Percentiles rank a stretch among this genome's conserved stretches.
Conservation (phyloP, 331 rosid species). For the Arachis monticola region DNA sequence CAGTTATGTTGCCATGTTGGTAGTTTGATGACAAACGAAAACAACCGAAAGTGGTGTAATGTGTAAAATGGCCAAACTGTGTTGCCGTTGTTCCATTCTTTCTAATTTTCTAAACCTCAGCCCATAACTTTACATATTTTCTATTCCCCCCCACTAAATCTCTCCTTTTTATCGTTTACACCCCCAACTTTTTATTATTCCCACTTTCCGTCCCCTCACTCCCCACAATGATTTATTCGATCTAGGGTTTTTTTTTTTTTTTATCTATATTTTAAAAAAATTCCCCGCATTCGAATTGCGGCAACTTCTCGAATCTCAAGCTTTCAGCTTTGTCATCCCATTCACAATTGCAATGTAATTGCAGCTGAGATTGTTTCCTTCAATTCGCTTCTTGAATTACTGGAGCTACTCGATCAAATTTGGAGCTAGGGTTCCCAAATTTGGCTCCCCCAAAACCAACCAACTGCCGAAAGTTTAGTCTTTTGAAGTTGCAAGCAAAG, state of each 20-base stretch:
- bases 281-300: slow-evolving; percentile 3
- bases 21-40: neutral
- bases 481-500: slow-evolving; percentile 36
- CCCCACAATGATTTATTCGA: neutral
- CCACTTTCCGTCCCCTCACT: neutral
- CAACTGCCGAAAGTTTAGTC: slow-evolving; percentile 33
- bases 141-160: slow-evolving; percentile 4
- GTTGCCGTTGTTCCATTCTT: slow-evolving; percentile 25
- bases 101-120: slow-evolving; percentile 32
- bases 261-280: neutral
- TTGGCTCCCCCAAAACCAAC: slow-evolving; percentile 43
- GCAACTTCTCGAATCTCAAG: slow-evolving; percentile 5
- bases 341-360: neutral
- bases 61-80: slow-evolving; percentile 42
- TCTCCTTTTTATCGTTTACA: neutral
- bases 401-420: slow-evolving; percentile 33
- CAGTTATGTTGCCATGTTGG: neutral
- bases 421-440: slow-evolving; percentile 33
- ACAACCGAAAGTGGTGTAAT: too few relatives aligned
- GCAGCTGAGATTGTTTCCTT: neutral
- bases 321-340: slow-evolving; percentile 21
- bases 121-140: neutral
- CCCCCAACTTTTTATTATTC: neutral
- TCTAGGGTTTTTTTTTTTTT: slow-evolving; percentile 34
- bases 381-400: slow-evolving; percentile 8